Percentiles rank a stretch among this genome's conserved stretches.
phyloP scores from a whole-genome alignment of 768 basidiomycete species.

The Nidularia sp. region DNA sequence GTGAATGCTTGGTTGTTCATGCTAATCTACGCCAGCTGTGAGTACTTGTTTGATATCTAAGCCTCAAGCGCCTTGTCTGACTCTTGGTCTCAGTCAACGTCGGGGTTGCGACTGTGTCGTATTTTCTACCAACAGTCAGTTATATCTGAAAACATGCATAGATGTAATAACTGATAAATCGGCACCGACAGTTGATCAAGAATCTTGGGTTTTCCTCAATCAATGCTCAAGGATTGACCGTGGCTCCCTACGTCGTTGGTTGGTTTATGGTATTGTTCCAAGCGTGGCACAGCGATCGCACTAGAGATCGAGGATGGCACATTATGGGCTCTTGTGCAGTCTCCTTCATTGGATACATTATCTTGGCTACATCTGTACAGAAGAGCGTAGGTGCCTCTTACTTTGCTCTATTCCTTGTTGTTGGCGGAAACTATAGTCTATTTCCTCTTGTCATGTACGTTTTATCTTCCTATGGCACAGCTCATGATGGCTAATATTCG shows the following conservation, averaged over 20 bases:
- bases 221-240: conserved; percentile 54
- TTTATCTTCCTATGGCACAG: neutral
- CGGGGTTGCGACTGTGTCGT: conserved; percentile 51
- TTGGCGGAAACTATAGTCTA: conserved; percentile 49
- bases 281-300: conserved; percentile 51
- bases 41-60: conserved; percentile 8
- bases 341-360: conserved; percentile 49
- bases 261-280: conserved; percentile 55
- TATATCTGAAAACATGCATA: neutral
- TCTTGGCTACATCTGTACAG: conserved; percentile 46
- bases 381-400: conserved; percentile 52
- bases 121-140: conserved; percentile 51
- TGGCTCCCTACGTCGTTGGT: conserved; percentile 52
- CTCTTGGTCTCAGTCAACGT: conserved; percentile 39
- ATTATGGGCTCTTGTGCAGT: conserved; percentile 44
- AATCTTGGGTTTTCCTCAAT: conserved; percentile 53
- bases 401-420: conserved; percentile 54
- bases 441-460: conserved; percentile 57
- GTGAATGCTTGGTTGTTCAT: conserved; percentile 50
- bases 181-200: conserved; percentile 39
- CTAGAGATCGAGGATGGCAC: conserved; percentile 51
- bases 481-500: neutral
- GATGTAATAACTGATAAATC: too few species aligned
- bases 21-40: conserved; percentile 49
- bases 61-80: neutral